A percentile compares a stretch with the other conserved stretches of the same genome.
Conservation (phyloP, 306 rosid species). For the Sophora flavescens region DNA sequence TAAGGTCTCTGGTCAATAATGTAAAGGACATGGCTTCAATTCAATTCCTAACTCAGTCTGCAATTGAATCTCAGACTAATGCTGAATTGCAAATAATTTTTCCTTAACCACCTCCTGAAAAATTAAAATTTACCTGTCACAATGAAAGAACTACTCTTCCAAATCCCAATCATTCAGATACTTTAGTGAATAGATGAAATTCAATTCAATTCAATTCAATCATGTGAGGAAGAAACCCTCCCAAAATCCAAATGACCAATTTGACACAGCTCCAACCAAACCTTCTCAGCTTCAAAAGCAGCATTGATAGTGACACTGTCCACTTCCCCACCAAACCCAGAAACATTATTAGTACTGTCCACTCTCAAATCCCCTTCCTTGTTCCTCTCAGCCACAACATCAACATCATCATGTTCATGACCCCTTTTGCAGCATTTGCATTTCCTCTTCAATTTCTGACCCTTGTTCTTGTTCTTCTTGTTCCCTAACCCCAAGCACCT, state of each 20-base stretch:
- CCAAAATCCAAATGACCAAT: slow-evolving; percentile 90
- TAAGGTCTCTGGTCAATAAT: slow-evolving; percentile 18
- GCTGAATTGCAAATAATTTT: neutral
- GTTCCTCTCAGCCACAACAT: slow-evolving; percentile 46
- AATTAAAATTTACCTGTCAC: neutral
- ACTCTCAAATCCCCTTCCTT: neutral
- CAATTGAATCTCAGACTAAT: slow-evolving; percentile 1
- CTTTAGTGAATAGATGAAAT: neutral
- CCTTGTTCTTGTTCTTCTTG: slow-evolving; percentile 42
- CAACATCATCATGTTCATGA: neutral
- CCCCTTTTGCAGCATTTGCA: neutral
- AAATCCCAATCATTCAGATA: neutral
- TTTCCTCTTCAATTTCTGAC: neutral
- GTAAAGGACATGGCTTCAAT: slow-evolving; percentile 19
- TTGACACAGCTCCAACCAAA: slow-evolving; percentile 78
- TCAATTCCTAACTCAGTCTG: neutral
- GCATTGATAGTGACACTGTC: slow-evolving; percentile 49
- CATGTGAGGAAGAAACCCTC: slow-evolving; percentile 60
- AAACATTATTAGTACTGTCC: slow-evolving; percentile 12
- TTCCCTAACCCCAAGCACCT: slow-evolving; percentile 58
- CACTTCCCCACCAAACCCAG: slow-evolving; percentile 29
- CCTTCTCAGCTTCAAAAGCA: slow-evolving; percentile 71
- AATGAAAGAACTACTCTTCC: neutral
- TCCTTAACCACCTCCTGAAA: neutral
- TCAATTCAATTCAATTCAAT: neutral